These are phyloP conservation scores for Monilinia vaccinii-corymbosi DNA, from an alignment of 2,329 filamentous ascomycete genomes.

Conservation along the genomic window DNA sequence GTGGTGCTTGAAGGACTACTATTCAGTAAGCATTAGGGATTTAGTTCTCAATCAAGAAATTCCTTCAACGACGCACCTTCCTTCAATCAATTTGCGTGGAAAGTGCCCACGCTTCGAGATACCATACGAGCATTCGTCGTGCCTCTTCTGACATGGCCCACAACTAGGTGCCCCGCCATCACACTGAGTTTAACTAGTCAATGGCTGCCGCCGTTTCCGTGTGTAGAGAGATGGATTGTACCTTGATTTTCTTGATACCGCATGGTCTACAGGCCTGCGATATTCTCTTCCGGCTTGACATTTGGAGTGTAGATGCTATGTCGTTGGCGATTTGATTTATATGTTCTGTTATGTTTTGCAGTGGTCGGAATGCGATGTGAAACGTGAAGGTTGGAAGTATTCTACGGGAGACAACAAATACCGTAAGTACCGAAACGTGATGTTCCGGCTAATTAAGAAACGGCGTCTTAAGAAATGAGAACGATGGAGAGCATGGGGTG, in stretches of 20 bases:
- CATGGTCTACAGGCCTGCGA: constrained; percentile 26
- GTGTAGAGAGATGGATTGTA: neutral
- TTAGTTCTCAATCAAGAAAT: neutral
- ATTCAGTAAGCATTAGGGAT: neutral
- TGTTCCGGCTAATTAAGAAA: neutral
- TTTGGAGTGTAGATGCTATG: neutral
- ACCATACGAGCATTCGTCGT: constrained; percentile 24
- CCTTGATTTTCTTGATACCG: constrained; percentile 26
- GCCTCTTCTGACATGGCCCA: constrained; percentile 19
- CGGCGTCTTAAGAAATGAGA: neutral
- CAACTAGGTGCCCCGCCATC: constrained; percentile 24
- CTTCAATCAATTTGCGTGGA: neutral
- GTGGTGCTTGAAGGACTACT: neutral
- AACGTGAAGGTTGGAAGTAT: neutral
- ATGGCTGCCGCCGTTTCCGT: neutral
- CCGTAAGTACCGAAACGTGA: neutral
- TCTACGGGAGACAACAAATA: constrained; percentile 1
- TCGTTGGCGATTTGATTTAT: neutral
- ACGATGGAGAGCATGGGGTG: neutral
- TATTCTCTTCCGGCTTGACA: constrained; percentile 21
- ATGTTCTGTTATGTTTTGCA: neutral
- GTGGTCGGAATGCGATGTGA: neutral
- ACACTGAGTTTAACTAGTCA: constrained; percentile 19
- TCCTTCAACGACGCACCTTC: constrained; percentile 15
- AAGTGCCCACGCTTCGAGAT: constrained; percentile 21